Evolutionary conservation across 257 asterid genomes (phyloP).

Genomic region (Salvia miltiorrhiza): DNA sequence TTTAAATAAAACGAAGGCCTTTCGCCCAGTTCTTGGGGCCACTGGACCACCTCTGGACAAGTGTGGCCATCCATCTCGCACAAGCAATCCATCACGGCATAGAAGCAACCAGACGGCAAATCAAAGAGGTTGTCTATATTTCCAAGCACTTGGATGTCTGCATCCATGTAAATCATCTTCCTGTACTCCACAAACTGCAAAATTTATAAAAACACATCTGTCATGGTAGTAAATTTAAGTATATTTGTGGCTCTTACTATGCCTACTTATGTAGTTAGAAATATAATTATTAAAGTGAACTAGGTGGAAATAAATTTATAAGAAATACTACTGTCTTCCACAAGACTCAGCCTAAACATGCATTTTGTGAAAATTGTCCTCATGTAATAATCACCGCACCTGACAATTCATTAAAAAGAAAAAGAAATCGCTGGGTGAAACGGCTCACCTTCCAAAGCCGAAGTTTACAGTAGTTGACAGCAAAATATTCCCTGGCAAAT

Average conservation of each 20-base stretch:
- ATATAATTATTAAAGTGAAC: neutral
- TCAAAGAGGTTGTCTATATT: constrained; percentile 50
- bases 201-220: neutral
- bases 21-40: constrained; percentile 41
- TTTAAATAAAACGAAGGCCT: constrained; percentile 40
- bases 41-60: constrained; percentile 29
- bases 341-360: neutral
- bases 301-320: neutral
- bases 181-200: constrained; percentile 49
- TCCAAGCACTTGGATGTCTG: constrained; percentile 42
- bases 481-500: constrained; percentile 26
- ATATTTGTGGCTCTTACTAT: neutral
- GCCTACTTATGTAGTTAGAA: neutral
- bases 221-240: neutral
- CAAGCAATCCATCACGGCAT: constrained; percentile 48
- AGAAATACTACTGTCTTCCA: neutral
- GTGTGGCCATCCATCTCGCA: constrained; percentile 32
- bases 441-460: constrained; percentile 35
- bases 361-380: neutral
- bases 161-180: constrained; percentile 52
- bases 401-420: neutral
- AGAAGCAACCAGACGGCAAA: constrained; percentile 34
- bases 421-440: neutral
- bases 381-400: neutral
- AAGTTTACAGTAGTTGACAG: constrained; percentile 33